phyloP scores from a whole-genome alignment of 805 yeast genomes.

The Zygotorulaspora danielsina region DNA sequence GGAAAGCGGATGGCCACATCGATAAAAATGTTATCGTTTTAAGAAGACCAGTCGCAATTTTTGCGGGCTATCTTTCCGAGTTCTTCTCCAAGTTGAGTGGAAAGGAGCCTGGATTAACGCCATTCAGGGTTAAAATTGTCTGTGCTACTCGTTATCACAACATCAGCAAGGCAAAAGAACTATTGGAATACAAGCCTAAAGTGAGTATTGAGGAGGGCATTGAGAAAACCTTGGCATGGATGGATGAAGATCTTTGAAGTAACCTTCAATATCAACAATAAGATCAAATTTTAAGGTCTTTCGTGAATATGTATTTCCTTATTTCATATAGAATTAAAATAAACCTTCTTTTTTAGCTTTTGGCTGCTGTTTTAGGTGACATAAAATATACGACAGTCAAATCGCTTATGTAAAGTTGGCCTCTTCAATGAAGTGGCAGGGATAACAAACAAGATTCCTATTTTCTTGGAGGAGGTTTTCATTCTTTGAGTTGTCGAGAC shows the following conservation, averaged over 20 bases:
- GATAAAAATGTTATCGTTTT: conserved; percentile 66
- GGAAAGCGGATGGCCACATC: conserved; percentile 93
- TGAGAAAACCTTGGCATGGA: conserved; percentile 75
- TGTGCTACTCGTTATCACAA: conserved; percentile 94
- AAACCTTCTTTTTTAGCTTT: too few relatives aligned
- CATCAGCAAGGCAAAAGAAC: conserved; percentile 74
- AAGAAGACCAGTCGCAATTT: conserved; percentile 69
- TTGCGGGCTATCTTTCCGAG: conserved; percentile 77
- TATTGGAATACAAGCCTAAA: conserved; percentile 75
- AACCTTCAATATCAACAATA: too few relatives aligned
- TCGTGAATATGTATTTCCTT: too few relatives aligned
- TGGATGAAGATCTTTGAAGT: conserved; percentile 57
- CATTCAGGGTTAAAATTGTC: conserved; percentile 87
- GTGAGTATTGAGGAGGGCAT: conserved; percentile 80
- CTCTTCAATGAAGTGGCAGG: too few relatives aligned
- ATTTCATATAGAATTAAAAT: too few relatives aligned
- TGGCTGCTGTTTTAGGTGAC: neutral
- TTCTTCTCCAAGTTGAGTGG: conserved; percentile 64
- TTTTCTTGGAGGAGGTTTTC: neutral
- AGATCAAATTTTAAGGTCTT: too few relatives aligned
- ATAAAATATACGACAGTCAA: too few relatives aligned
- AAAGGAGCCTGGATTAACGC: conserved; percentile 90
- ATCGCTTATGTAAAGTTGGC: too few relatives aligned
- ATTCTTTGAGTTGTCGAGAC: neutral
- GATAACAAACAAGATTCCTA: too few relatives aligned